Base-by-base conservation (phyloP, 805 yeast species). In the Candida dajiaensis region DNA sequence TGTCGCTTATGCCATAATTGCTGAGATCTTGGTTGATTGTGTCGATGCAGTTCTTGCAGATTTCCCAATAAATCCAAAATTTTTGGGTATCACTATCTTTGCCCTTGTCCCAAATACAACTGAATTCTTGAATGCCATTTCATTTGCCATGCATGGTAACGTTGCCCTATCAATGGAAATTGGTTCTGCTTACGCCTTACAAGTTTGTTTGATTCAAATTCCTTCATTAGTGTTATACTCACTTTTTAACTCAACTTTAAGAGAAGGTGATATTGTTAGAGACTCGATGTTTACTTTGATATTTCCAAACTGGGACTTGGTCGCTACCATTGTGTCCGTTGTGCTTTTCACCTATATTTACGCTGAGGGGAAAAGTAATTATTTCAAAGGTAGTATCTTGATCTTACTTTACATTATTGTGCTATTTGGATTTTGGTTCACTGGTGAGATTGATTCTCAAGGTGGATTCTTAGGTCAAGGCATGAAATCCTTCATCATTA, bases 41-140 rank as follows among this genome's bases (percentile, higher is more conserved):
- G 97, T 92, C n/a, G 98, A 92, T 65, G 81, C 83, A 9, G 96
- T 92, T 11, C 70, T 94, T 44, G 72, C 77, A 42, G 75, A 78
- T 51, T 85, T 78, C 62, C 88, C 95, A n/a, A 80, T 94, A 43
- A 78, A 86, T 57, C 96, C 96, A 18, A 92, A 94, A 61, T 82
- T 94, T 61, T 72, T 94, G 38, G 99, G 99, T 7, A 73, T 94
- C 55, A 92, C 98, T 0, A 85, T 94, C 2, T 94, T 94, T 69
- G 98, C 99, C 0, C 70, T 94, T 39, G 97, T 94, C 23, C 99
- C 99, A 12, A 94, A 90, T 61, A 89, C 98, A 7, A 94, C 99
- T 0, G 99, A 94, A 67, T 94, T 94, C 58, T 76, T 94, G 48
- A 94, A 94, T 66, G 99, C 98, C 57, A 90, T 94, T 47, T 89